phyloP scores from a whole-genome alignment of 805 yeast species.

The Spathaspora gorwiae region DNA sequence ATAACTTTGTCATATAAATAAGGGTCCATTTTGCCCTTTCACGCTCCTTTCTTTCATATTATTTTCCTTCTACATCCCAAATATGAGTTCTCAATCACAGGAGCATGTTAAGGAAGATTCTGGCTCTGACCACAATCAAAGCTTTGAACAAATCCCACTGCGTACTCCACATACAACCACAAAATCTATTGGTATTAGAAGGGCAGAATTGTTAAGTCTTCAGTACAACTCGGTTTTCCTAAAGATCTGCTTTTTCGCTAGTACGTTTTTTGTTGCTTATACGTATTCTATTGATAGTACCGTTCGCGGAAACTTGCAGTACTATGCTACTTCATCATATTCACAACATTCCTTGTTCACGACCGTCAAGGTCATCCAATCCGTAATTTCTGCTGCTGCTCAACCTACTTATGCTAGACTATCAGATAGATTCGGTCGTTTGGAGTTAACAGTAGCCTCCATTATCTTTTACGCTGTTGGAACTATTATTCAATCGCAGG shows the following conservation, averaged over 20 bases:
- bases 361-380: slow-evolving; percentile 52
- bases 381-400: slow-evolving; percentile 61
- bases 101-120: background rate
- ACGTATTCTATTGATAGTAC: slow-evolving; percentile 55
- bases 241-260: slow-evolving; percentile 40
- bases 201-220: slow-evolving; percentile 1
- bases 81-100: background rate
- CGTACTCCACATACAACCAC: background rate
- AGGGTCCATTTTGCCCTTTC: no score
- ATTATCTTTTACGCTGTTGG: slow-evolving; percentile 56
- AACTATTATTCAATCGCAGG: slow-evolving; percentile 58
- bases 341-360: slow-evolving; percentile 50
- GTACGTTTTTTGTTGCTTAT: slow-evolving; percentile 53
- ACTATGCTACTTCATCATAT: slow-evolving; percentile 54
- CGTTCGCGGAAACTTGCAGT: slow-evolving; percentile 37
- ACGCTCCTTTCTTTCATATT: no score
- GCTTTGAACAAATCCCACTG: background rate
- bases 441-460: slow-evolving; percentile 44
- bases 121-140: background rate
- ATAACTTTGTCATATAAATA: no score
- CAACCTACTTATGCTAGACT: slow-evolving; percentile 60
- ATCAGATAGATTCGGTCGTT: slow-evolving; percentile 61
- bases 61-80: background rate
- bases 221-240: slow-evolving; percentile 13
- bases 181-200: slow-evolving; percentile 3